phyloP scores from a whole-genome alignment of 768 basidiomycete genomes.

The Boletus rufocinnamomeus region DNA sequence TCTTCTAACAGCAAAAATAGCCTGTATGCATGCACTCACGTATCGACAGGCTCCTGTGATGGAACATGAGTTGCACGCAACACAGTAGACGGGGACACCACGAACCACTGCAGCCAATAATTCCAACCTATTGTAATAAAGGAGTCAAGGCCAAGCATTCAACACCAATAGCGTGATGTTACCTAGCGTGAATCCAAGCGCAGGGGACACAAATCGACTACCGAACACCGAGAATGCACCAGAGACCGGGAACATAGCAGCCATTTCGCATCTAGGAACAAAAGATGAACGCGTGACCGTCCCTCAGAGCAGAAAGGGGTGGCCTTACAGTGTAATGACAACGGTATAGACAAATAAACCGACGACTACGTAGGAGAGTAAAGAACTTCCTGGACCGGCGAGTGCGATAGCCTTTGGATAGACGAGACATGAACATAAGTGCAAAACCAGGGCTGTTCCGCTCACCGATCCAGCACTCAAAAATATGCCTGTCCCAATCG shows the following conservation, averaged over 20 bases:
- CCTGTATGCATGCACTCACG: conserved; percentile 28
- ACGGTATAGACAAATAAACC: conserved; percentile 62
- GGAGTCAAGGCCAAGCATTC: neutral
- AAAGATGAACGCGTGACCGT: neutral
- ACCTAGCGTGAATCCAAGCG: conserved; percentile 61
- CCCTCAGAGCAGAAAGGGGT: neutral
- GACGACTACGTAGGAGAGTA: conserved; percentile 60
- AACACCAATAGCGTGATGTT: neutral
- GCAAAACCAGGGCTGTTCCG: neutral
- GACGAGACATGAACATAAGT: neutral
- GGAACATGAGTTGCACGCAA: neutral
- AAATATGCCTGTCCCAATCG: conserved; percentile 63
- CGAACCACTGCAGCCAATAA: conserved; percentile 55
- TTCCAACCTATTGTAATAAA: conserved; percentile 47
- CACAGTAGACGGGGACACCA: neutral
- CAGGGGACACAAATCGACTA: conserved; percentile 58
- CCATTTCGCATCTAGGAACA: conserved; percentile 59
- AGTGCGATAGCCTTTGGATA: conserved; percentile 46
- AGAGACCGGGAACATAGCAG: conserved; percentile 61
- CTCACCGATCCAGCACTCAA: conserved; percentile 57
- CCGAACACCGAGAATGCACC: conserved; percentile 63
- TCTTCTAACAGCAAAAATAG: conserved; percentile 1
- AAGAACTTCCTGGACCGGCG: conserved; percentile 63
- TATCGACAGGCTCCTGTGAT: conserved; percentile 40
- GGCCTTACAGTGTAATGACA: conserved; percentile 54